A percentile compares a stretch with the other conserved stretches of the same genome.
phyloP scores from a whole-genome alignment of 2,329 filamentous ascomycete species.

The Ilyonectria sp. region DNA sequence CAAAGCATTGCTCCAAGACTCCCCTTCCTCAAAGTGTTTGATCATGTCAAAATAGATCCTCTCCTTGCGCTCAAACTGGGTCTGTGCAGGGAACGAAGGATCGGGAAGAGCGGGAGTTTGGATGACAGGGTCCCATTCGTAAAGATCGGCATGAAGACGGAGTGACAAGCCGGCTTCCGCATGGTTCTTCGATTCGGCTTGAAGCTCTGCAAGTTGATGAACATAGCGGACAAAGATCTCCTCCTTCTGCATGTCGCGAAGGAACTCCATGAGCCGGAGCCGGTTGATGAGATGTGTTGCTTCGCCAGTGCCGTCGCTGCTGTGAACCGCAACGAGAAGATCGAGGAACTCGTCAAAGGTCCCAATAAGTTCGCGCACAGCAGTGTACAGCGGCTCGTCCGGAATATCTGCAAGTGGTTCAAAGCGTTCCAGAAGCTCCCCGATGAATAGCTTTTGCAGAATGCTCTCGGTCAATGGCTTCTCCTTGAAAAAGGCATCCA shows the following conservation, averaged over 20 bases:
- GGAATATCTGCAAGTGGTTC: slow-evolving; percentile 75
- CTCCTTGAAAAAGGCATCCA: slow-evolving; percentile 91
- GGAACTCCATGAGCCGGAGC: slow-evolving; percentile 92
- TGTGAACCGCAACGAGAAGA: slow-evolving; percentile 90
- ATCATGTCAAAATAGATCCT: slow-evolving; percentile 95
- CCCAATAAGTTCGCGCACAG: slow-evolving; percentile 83
- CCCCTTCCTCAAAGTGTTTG: slow-evolving; percentile 93
- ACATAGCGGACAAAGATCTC: slow-evolving; percentile 98
- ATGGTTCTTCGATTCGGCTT: slow-evolving; percentile 81
- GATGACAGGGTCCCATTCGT: slow-evolving; percentile 87
- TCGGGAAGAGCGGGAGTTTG: slow-evolving; percentile 77
- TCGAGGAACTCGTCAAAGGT: slow-evolving; percentile 94
- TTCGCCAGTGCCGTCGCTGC: slow-evolving; percentile 80
- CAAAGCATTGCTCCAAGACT: slow-evolving; percentile 91
- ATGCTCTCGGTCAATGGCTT: slow-evolving; percentile 91
- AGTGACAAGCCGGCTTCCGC: slow-evolving; percentile 92
- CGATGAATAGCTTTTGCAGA: slow-evolving; percentile 92
- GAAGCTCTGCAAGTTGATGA: slow-evolving; percentile 87
- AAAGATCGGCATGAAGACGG: slow-evolving; percentile 91
- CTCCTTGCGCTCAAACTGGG: slow-evolving; percentile 93
- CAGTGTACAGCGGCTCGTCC: slow-evolving; percentile 81
- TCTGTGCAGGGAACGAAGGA: slow-evolving; percentile 85
- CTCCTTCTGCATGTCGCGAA: slow-evolving; percentile 96
- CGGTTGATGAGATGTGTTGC: slow-evolving; percentile 90
- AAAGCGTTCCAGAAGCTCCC: slow-evolving; percentile 87